Conservation (phyloP, 305 asterid genomes). For the Fraxinus sp. region DNA sequence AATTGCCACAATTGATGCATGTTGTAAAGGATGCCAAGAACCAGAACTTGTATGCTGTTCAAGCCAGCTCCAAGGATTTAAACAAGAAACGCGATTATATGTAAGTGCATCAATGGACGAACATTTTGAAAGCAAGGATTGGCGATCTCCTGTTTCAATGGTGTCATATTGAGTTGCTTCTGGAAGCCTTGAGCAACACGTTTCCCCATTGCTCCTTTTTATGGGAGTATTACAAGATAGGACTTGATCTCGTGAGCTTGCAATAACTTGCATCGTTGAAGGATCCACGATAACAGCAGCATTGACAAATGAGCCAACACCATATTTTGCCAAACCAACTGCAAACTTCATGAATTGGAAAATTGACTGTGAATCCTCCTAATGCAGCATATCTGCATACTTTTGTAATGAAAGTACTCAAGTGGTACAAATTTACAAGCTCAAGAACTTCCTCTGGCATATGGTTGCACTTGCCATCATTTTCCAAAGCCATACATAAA, state of each 20-base stretch:
- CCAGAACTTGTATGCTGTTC: slow-evolving; percentile 33
- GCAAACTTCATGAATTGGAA: slow-evolving; percentile 63
- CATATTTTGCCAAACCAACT: slow-evolving; percentile 55
- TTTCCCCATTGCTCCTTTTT: slow-evolving; percentile 25
- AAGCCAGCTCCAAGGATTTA: slow-evolving; percentile 72
- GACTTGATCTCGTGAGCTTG: slow-evolving; percentile 70
- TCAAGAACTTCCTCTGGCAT: slow-evolving; percentile 56
- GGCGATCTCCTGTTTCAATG: slow-evolving; percentile 25
- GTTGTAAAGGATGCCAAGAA: slow-evolving; percentile 75
- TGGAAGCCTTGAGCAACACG: slow-evolving; percentile 25
- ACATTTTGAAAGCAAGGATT: slow-evolving; percentile 15
- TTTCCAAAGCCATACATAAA: slow-evolving; percentile 55
- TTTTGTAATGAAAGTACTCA: slow-evolving; percentile 81
- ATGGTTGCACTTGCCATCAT: slow-evolving; percentile 31
- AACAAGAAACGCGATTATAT: slow-evolving; percentile 48
- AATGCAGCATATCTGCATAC: slow-evolving; percentile 44
- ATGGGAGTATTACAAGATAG: slow-evolving; percentile 23
- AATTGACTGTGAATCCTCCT: slow-evolving; percentile 56
- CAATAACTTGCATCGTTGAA: slow-evolving; percentile 58
- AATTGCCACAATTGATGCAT: slow-evolving; percentile 84
- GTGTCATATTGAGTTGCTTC: slow-evolving; percentile 25
- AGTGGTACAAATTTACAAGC: slow-evolving; percentile 69
- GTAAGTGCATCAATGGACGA: slow-evolving; percentile 25
- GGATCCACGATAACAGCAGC: slow-evolving; percentile 95
- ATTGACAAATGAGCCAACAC: slow-evolving; percentile 53